Evolutionary conservation across 1,139 yeast genomes (phyloP), one percentile per base, ranked within the genome.

Genomic region (Yamadazyma jaroonii): DNA sequence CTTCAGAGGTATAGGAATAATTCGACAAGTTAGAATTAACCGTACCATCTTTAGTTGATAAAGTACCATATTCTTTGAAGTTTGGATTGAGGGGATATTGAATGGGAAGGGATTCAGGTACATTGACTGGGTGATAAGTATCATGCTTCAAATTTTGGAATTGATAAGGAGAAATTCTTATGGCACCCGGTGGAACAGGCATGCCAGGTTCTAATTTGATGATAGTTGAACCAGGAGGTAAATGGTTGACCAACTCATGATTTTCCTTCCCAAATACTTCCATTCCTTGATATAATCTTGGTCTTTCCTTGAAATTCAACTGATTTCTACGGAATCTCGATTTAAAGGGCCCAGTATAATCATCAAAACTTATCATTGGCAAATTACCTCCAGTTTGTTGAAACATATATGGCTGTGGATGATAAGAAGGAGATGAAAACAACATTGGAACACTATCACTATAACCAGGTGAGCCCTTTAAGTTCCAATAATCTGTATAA

Each of bases 131-230:
- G 3, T 12, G 17, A 29, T 23, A 25, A 31, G 9, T 15, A 3
- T 22, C 23, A 12, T 12, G 4, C 12, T 30, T 17, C 9, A 28
- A 25, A 20, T 15, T 34, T 26, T 25, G 32, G 17, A 25, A 11
- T 13, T 27, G 31, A 10, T 29, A 17, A 9, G 29, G 31, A 2
- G 31, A 27, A 25, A 22, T 25, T 9, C 11, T 23, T 10, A 55
- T 44, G 1, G 62, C 64, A 3, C 64, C 64, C 1, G 43, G 41
- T 10, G 66, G 67, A 8, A 59, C 38, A 3, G 43, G 44, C 48
- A 45, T 46, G 3, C 64, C 64, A 6, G 57, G 56, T 8, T 52
- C 56, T 2, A 61, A 36, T 27, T 50, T 42, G n/a, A 60, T 41
- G 2, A 59, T 46, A 32, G 35, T 39, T 4, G 43, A 31, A 9